Evolutionary conservation across 140 eudicot species (phyloP).

Genomic region (Oenanthe javanica): DNA sequence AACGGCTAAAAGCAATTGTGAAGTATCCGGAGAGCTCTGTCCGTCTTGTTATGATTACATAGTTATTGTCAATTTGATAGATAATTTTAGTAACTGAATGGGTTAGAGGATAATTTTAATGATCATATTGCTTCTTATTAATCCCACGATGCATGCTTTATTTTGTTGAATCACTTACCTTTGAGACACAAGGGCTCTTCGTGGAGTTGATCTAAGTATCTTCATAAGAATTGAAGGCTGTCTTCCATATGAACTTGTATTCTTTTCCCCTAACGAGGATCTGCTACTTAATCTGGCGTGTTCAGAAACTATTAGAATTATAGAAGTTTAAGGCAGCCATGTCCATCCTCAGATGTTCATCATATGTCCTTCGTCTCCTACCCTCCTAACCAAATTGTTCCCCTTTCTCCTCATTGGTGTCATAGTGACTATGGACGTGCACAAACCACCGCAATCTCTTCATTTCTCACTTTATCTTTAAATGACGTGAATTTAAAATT

Average conservation of each 20-base stretch:
- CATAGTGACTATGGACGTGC: background rate
- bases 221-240: background rate
- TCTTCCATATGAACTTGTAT: background rate
- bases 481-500: background rate
- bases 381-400: background rate
- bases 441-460: background rate
- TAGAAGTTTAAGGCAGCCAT: background rate
- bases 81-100: background rate
- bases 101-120: background rate
- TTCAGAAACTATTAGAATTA: background rate
- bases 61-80: background rate
- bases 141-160: background rate
- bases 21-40: background rate
- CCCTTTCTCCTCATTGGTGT: background rate
- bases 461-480: background rate
- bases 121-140: background rate
- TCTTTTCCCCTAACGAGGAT: background rate
- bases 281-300: background rate
- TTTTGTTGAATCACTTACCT: background rate
- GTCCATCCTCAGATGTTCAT: background rate
- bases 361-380: background rate
- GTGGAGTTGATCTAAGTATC: background rate
- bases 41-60: background rate
- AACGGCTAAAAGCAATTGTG: background rate
- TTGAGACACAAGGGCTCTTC: background rate